Percentiles rank a stretch among this genome's conserved stretches.
Conservation (phyloP, 805 yeast genomes). For the Pichia nanzhaoensis region DNA sequence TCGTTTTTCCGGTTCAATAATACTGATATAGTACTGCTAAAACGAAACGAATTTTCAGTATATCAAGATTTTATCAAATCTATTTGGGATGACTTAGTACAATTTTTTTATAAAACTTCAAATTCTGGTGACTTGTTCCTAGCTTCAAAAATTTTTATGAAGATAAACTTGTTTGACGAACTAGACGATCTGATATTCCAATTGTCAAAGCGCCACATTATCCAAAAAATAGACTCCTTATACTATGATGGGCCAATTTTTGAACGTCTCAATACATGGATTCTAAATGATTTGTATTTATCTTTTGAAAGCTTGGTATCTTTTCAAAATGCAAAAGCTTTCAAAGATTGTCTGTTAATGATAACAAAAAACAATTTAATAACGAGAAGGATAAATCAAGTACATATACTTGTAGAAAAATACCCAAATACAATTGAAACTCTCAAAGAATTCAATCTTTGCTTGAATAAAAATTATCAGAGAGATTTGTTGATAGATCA, state of each 20-base stretch:
- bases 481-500: conserved; percentile 44
- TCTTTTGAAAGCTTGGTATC: conserved; percentile 12
- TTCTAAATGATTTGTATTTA: conserved; percentile 34
- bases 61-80: conserved; percentile 8
- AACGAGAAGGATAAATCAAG: conserved; percentile 48
- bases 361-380: conserved; percentile 22
- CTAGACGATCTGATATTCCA: conserved; percentile 29
- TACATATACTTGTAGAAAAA: conserved; percentile 48
- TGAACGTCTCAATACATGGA: conserved; percentile 31
- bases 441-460: conserved; percentile 49
- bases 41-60: conserved; percentile 12
- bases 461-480: conserved; percentile 42
- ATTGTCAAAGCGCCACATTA: conserved; percentile 34
- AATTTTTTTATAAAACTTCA: background rate
- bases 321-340: background rate
- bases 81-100: conserved; percentile 3
- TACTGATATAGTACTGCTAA: conserved; percentile 7
- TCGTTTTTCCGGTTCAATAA: conserved; percentile 6
- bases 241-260: conserved; percentile 27
- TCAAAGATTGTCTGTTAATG: conserved; percentile 15
- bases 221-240: conserved; percentile 7
- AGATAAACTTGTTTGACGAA: conserved; percentile 20
- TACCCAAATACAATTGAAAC: conserved; percentile 50
- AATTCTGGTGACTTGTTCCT: conserved; percentile 9
- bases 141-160: conserved; percentile 16